Evolutionary conservation across 2,329 filamentous ascomycete genomes (phyloP), one percentile per base, ranked within the genome.

Genomic region (Ophiostoma sp.): DNA sequence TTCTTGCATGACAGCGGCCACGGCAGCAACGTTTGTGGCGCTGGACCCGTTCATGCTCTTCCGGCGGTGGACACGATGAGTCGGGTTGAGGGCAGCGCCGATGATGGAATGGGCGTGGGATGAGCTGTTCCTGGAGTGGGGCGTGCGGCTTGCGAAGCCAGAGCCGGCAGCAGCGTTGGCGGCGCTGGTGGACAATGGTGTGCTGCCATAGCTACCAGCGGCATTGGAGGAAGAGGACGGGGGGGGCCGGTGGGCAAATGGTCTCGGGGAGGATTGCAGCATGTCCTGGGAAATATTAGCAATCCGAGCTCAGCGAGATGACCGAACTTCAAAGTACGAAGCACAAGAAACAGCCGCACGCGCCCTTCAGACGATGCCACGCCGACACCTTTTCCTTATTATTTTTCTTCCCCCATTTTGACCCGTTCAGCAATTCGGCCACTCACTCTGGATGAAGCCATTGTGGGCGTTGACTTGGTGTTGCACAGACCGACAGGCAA

Each of bases 21-120:
- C 81, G 67, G 90, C 91, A 18, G 90, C 89, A 63, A 90, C 87
- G 78, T 90, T 93, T 77, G 86, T 84, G 64, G 83, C 85, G 64
- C 84, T 85, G 64, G 89, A 86, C 72, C 87, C 89, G 70, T 91
- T 92, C 76, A 96, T 93, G 80, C 93, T 97, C 85, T 98, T 98
- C 75, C 95, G 88, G 75, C 94, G 91, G 74, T 91, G 93, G 73
- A 98, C 87, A 74, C 95, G 91, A 79, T 97, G 91, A 77, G 87
- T 89, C 74, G 88, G 81, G 81, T 93, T 94, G 76, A 93, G 85
- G 69, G 71, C 68, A 2, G 70, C 69, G 70, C 90, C 85, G 68
- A 93, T 89, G 74, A 93, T 83, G 69, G 92, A 94, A 78, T 95
- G 90, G 65, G 91, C 9, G 45, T 52, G 44, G 9, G 64, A 2